Percentiles rank a stretch among this genome's conserved stretches.
phyloP scores from a whole-genome alignment of 345 rosid genomes.

The Populus davidiana region DNA sequence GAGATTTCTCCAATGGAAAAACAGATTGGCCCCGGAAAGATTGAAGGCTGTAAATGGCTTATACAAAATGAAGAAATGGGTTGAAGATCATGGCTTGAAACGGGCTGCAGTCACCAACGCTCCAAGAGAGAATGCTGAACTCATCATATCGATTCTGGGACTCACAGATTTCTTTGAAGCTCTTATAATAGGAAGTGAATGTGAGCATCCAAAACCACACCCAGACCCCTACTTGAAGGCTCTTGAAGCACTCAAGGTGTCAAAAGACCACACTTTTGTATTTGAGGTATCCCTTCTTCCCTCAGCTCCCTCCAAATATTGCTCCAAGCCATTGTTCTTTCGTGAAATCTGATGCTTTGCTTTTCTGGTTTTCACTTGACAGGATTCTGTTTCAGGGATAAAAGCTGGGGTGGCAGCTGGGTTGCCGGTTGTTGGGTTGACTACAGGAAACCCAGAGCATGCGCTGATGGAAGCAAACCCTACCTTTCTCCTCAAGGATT shows the following conservation, averaged over 20 bases:
- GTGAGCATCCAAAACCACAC: conserved; percentile 42
- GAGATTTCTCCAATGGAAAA: not conserved
- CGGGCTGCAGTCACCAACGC: conserved; percentile 48
- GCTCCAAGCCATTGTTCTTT: no score
- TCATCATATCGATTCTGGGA: conserved; percentile 28
- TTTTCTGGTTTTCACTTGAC: not conserved
- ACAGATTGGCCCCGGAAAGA: conserved; percentile 40
- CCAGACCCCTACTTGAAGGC: conserved; percentile 45
- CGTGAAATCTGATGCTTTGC: no score
- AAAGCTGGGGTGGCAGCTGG: conserved; percentile 47
- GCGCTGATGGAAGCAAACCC: conserved; percentile 32
- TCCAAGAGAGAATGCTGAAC: conserved; percentile 38
- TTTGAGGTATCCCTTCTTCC: conserved; percentile 28
- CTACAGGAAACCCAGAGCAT: conserved; percentile 30
- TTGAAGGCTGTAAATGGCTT: conserved; percentile 35
- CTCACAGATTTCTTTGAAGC: conserved; percentile 33
- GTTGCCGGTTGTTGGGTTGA: conserved; percentile 39
- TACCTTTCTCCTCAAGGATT: conserved; percentile 28
- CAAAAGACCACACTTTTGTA: conserved; percentile 36
- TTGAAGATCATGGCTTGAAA: conserved; percentile 37
- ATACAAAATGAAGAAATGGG: conserved; percentile 32
- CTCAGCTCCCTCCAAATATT: no score
- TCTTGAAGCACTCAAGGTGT: conserved; percentile 28
- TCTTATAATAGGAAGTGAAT: conserved; percentile 29
- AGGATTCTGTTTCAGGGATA: conserved; percentile 45